Percentiles rank a stretch among this genome's conserved stretches.
phyloP scores from a whole-genome alignment of 352 stramenopile genomes.

The Phytophthora agathidicida region DNA sequence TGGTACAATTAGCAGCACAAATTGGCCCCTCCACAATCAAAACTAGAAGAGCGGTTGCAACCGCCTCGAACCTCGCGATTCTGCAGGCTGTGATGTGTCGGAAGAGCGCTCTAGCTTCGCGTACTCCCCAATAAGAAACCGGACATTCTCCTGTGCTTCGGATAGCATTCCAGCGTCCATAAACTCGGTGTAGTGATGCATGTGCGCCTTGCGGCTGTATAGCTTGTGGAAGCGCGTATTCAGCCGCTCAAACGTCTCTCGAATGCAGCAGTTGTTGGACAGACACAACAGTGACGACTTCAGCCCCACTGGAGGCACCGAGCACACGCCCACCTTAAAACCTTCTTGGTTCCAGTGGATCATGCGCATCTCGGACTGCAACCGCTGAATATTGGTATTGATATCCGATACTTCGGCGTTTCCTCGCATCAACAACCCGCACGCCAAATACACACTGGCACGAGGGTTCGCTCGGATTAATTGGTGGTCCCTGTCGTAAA shows the following conservation, averaged over 20 bases:
- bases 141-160: conserved; percentile 65
- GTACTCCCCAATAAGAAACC: conserved; percentile 72
- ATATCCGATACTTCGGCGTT: conserved; percentile 89
- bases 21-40: too few species aligned
- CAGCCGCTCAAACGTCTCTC: conserved; percentile 81
- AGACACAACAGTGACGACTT: conserved; percentile 77
- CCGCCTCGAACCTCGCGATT: conserved; percentile 24
- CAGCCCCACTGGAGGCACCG: conserved; percentile 63
- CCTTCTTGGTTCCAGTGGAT: conserved; percentile 92
- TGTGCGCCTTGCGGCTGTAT: conserved; percentile 76
- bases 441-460: conserved; percentile 83
- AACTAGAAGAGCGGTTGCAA: conserved; percentile 52
- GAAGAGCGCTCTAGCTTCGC: conserved; percentile 53
- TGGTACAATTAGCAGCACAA: too few species aligned
- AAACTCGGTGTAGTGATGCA: conserved; percentile 91
- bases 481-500: conserved; percentile 64
- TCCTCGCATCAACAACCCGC: conserved; percentile 83
- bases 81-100: conserved; percentile 14
- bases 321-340: conserved; percentile 89
- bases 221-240: conserved; percentile 79
- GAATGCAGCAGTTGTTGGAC: conserved; percentile 90
- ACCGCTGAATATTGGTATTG: conserved; percentile 86
- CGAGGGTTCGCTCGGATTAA: conserved; percentile 77
- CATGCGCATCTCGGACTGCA: conserved; percentile 86
- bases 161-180: conserved; percentile 66